Conservation (phyloP, 257 asterid genomes). For the Fraxinus excelsior region DNA sequence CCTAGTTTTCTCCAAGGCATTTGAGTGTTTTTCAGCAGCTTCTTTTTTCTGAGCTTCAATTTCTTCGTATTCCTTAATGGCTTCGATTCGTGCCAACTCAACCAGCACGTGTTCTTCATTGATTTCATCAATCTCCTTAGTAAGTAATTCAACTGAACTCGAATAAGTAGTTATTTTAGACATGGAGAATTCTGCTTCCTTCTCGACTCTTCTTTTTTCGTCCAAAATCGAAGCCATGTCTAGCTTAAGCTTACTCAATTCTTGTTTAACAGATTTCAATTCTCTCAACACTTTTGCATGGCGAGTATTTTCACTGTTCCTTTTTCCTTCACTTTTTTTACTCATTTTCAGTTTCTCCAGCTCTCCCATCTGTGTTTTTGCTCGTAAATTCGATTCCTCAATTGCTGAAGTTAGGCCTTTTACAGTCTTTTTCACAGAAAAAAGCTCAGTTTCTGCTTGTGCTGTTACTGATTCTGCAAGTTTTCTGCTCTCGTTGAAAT, state of each 20-base stretch:
- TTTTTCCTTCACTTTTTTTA: constrained; percentile 32
- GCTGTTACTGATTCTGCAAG: constrained; percentile 39
- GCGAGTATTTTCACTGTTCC: constrained; percentile 30
- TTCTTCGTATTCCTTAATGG: constrained; percentile 62
- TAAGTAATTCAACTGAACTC: constrained; percentile 44
- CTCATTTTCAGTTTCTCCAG: constrained; percentile 48
- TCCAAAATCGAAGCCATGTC: constrained; percentile 70
- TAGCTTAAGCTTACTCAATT: constrained; percentile 67
- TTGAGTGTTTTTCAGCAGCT: constrained; percentile 37
- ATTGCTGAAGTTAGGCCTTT: constrained; percentile 45
- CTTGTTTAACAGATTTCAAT: constrained; percentile 60
- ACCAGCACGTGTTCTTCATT: constrained; percentile 81
- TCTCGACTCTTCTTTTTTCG: constrained; percentile 61
- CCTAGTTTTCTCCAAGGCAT: constrained; percentile 44
- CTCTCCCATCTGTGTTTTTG: constrained; percentile 36
- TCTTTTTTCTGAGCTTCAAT: constrained; percentile 53
- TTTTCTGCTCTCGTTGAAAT: constrained; percentile 34
- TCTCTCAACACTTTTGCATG: constrained; percentile 49
- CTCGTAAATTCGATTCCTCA: constrained; percentile 53
- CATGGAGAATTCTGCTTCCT: constrained; percentile 39
- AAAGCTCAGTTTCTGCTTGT: constrained; percentile 59
- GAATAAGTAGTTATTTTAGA: constrained; percentile 33
- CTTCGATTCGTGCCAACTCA: constrained; percentile 89
- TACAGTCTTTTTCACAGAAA: constrained; percentile 48
- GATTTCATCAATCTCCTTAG: constrained; percentile 58